phyloP scores from a whole-genome alignment of 345 rosid species.

The Crucihimalaya himalaica region DNA sequence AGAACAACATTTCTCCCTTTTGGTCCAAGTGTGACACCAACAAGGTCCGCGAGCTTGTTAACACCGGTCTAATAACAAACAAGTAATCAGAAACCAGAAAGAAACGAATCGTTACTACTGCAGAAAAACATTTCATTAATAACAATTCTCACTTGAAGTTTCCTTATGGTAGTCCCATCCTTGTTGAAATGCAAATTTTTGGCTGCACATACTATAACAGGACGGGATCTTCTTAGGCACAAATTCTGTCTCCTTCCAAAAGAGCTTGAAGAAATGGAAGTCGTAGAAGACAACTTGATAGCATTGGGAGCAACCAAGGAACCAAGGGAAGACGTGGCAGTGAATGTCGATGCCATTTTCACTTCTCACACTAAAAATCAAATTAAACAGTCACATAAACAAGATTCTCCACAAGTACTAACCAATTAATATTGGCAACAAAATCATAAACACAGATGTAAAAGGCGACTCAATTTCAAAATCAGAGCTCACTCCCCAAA shows the following conservation, averaged over 20 bases:
- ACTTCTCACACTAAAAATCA: constrained; percentile 29
- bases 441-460: not conserved
- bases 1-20: constrained; percentile 97
- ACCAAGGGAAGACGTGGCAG: constrained; percentile 70
- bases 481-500: not conserved
- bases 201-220: constrained; percentile 71
- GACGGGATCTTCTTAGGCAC: constrained; percentile 49
- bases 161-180: constrained; percentile 88
- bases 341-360: constrained; percentile 77
- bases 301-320: constrained; percentile 65
- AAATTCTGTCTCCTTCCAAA: constrained; percentile 54
- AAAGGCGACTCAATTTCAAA: not conserved
- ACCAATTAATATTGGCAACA: not conserved
- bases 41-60: constrained; percentile 96
- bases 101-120: not conserved
- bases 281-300: constrained; percentile 49
- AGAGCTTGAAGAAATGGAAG: constrained; percentile 46
- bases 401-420: not conserved
- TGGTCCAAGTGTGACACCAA: constrained; percentile 97
- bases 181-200: constrained; percentile 94
- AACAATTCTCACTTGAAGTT: constrained; percentile 62
- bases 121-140: not conserved
- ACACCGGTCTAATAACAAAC: constrained; percentile 67
- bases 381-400: constrained; percentile 4
- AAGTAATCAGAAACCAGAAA: not conserved